Evolutionary conservation across 2,329 filamentous ascomycete species (phyloP).

Genomic region (Cyphellophora attinorum): DNA sequence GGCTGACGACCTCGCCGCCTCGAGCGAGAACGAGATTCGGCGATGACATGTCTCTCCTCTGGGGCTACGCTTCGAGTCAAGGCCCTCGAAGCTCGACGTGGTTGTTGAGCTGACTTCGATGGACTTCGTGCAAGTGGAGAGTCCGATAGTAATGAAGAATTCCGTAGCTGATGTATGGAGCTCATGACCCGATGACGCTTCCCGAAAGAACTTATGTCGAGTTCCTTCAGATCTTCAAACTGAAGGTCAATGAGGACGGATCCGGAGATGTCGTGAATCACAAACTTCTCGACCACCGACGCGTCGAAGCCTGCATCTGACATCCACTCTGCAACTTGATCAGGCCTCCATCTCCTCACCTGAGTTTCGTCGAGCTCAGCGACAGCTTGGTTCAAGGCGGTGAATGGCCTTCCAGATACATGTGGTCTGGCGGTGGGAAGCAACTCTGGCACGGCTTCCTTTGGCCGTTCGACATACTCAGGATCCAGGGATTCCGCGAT

Average conservation of each 20-base stretch:
- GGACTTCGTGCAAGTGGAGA: conserved; percentile 10
- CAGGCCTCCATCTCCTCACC: conserved; percentile 24
- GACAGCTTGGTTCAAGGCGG: conserved; percentile 19
- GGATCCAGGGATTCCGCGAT: background rate
- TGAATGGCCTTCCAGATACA: conserved; percentile 7
- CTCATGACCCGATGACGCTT: conserved; percentile 54
- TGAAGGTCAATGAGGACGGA: conserved; percentile 81
- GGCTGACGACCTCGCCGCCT: conserved; percentile 20
- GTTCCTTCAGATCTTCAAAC: conserved; percentile 65
- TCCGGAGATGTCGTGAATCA: conserved; percentile 86
- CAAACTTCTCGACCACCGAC: conserved; percentile 69
- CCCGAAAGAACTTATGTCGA: conserved; percentile 54
- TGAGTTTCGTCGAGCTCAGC: conserved; percentile 22
- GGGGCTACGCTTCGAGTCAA: conserved; percentile 12
- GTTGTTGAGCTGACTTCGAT: conserved; percentile 6
- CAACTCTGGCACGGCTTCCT: conserved; percentile 9
- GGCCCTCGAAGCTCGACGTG: conserved; percentile 6
- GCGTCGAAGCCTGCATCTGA: conserved; percentile 70
- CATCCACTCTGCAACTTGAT: conserved; percentile 59
- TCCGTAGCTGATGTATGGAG: conserved; percentile 44
- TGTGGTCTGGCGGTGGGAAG: conserved; percentile 11
- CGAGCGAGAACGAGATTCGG: conserved; percentile 13
- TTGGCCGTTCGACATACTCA: background rate
- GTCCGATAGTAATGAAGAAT: conserved; percentile 19
- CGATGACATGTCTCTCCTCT: conserved; percentile 13